Percentiles rank a stretch among this genome's conserved stretches.
These are phyloP conservation scores for Eutypella sp. DNA, from an alignment of 2,329 filamentous ascomycete genomes.

Conservation along the genomic window DNA sequence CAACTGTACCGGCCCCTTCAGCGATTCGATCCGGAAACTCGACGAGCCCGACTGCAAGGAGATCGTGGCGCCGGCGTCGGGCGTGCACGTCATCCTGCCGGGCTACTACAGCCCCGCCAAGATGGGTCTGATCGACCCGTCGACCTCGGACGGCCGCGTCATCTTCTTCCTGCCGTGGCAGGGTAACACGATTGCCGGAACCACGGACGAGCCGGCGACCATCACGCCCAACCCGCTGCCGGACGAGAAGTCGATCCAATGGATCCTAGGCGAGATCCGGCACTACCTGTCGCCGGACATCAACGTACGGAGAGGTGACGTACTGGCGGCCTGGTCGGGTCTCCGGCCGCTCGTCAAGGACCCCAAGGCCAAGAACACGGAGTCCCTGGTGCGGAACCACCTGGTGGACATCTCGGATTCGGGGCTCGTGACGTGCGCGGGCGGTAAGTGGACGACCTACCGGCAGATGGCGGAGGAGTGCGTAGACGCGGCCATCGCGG, in stretches of 20 bases:
- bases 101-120: conserved; percentile 81
- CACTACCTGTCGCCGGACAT: conserved; percentile 81
- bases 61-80: conserved; percentile 80
- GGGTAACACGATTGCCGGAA: conserved; percentile 86
- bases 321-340: conserved; percentile 86
- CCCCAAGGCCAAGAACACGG: conserved; percentile 78
- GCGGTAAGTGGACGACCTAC: conserved; percentile 91
- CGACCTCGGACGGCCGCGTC: conserved; percentile 81
- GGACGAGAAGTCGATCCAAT: conserved; percentile 78
- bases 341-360: conserved; percentile 83
- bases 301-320: conserved; percentile 77
- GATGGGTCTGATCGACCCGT: conserved; percentile 84
- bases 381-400: conserved; percentile 84
- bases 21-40: conserved; percentile 79
- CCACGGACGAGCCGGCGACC: conserved; percentile 71
- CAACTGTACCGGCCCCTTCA: conserved; percentile 86
- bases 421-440: conserved; percentile 77
- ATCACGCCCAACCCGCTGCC: conserved; percentile 72
- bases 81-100: conserved; percentile 80
- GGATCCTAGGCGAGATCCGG: conserved; percentile 80
- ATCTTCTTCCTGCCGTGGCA: conserved; percentile 95
- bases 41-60: conserved; percentile 68
- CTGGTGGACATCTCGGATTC: conserved; percentile 74
- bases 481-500: conserved; percentile 71
- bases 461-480: conserved; percentile 90